Percentiles rank a stretch among this genome's conserved stretches.
Evolutionary conservation across 2,329 filamentous ascomycete genomes (phyloP).

Genomic region (Aspergillus amoenus): DNA sequence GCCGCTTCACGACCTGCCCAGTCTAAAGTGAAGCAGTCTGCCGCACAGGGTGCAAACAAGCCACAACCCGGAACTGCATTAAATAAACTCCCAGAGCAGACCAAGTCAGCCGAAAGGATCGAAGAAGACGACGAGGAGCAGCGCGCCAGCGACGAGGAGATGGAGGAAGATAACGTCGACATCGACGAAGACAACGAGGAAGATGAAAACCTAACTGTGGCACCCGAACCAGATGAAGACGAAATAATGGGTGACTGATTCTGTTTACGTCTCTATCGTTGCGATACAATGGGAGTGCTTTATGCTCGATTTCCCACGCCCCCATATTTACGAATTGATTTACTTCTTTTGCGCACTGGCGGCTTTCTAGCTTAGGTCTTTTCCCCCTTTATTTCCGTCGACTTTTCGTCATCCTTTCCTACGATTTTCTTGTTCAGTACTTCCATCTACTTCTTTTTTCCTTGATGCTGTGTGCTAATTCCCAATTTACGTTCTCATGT

Average conservation of each 20-base stretch:
- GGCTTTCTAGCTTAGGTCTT: not conserved
- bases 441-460: not conserved
- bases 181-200: conserved; percentile 44
- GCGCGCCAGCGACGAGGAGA: conserved; percentile 37
- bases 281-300: not conserved
- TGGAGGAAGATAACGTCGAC: conserved; percentile 33
- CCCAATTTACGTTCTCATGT: not conserved
- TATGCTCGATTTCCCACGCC: not conserved
- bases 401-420: not conserved
- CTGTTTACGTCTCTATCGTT: not conserved
- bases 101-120: conserved; percentile 43
- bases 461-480: not conserved
- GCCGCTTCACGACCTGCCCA: conserved; percentile 16
- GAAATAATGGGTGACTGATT: conserved; percentile 45
- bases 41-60: conserved; percentile 14
- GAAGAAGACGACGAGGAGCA: conserved; percentile 42
- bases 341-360: conserved; percentile 11
- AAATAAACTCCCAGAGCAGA: conserved; percentile 22
- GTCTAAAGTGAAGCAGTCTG: conserved; percentile 36
- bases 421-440: conserved; percentile 1
- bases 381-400: not conserved
- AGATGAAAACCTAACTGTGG: conserved; percentile 25
- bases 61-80: conserved; percentile 11
- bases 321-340: not conserved
- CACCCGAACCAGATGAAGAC: conserved; percentile 37